Percentiles rank a stretch among this genome's conserved stretches.
Evolutionary conservation across 768 basidiomycete species (phyloP).

Genomic region (Auricularia cornea): DNA sequence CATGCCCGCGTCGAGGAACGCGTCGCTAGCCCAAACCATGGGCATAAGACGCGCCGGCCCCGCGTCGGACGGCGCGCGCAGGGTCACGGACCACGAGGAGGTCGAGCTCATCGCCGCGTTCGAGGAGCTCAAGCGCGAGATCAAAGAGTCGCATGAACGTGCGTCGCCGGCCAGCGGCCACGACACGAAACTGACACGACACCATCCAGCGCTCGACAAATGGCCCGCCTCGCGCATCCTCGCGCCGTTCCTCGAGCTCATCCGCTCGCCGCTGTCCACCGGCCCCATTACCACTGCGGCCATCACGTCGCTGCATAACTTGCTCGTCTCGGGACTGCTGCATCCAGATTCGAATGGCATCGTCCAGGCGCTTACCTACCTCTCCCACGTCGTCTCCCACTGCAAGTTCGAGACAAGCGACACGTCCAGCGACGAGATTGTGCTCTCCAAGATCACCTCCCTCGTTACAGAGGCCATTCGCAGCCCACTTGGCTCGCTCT

Average conservation of each 20-base stretch:
- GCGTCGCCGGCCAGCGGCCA: conserved; percentile 12
- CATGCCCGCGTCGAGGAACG: conserved; percentile 45
- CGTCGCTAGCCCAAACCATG: conserved; percentile 65
- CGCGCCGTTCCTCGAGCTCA: conserved; percentile 84
- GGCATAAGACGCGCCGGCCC: conserved; percentile 59
- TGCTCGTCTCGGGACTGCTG: conserved; percentile 76
- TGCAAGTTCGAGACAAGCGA: conserved; percentile 98
- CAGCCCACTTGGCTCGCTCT: conserved; percentile 46
- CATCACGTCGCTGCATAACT: conserved; percentile 76
- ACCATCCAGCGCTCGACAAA: conserved; percentile 43
- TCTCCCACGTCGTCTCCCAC: conserved; percentile 85
- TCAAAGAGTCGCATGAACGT: conserved; percentile 61
- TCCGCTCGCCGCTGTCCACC: conserved; percentile 89
- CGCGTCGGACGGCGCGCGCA: conserved; percentile 31
- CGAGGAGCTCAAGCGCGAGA: conserved; percentile 67
- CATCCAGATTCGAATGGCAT: conserved; percentile 46
- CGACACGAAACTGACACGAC: conserved; percentile 1
- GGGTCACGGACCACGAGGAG: conserved; percentile 54
- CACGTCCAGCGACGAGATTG: conserved; percentile 95
- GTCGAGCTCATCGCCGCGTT: conserved; percentile 87
- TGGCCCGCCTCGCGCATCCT: conserved; percentile 59
- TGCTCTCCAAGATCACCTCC: conserved; percentile 82
- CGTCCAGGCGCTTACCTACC: conserved; percentile 62
- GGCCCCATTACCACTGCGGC: conserved; percentile 97
- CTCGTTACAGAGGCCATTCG: conserved; percentile 80